Evolutionary conservation across 1,284 basidiomycete species (phyloP).

Genomic region (Heterobasidion irregulare): DNA sequence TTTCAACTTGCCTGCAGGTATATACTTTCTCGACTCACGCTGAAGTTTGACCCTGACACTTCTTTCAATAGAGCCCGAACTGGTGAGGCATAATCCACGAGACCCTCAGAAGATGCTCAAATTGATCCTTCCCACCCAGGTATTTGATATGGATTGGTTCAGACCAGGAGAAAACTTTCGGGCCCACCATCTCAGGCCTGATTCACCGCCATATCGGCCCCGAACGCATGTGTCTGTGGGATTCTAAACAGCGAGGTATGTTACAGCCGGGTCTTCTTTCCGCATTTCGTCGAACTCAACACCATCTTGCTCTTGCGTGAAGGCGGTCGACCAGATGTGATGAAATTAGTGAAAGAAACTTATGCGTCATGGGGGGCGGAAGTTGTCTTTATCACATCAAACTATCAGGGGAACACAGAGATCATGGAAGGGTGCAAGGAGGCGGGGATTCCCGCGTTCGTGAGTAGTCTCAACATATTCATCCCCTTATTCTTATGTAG

Average conservation of each 20-base stretch:
- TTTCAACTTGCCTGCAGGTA: slow-evolving; percentile 33
- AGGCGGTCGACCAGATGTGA: slow-evolving; percentile 34
- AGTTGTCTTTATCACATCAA: slow-evolving; percentile 61
- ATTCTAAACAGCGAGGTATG: slow-evolving; percentile 50
- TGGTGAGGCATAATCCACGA: slow-evolving; percentile 33
- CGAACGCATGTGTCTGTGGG: slow-evolving; percentile 53
- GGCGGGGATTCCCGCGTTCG: slow-evolving; percentile 55
- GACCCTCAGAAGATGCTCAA: background rate
- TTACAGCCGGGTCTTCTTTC: slow-evolving; percentile 3
- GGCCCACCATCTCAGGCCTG: slow-evolving; percentile 31
- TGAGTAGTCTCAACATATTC: slow-evolving; percentile 15
- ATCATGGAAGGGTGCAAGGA: slow-evolving; percentile 63
- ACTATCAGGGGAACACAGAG: slow-evolving; percentile 52
- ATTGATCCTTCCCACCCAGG: slow-evolving; percentile 23
- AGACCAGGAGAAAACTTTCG: slow-evolving; percentile 36
- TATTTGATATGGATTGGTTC: slow-evolving; percentile 54
- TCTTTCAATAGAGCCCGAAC: slow-evolving; percentile 38
- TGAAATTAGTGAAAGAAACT: slow-evolving; percentile 30
- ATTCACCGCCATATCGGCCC: slow-evolving; percentile 47
- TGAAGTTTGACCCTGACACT: background rate
- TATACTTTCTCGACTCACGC: background rate
- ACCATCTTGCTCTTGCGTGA: background rate
- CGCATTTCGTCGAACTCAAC: background rate
- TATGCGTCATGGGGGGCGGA: slow-evolving; percentile 36
- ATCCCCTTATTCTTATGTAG: background rate